Evolutionary conservation across 495 filamentous ascomycete species (phyloP), one percentile per base, ranked within the genome.

Genomic region (Penicillium steckii): DNA sequence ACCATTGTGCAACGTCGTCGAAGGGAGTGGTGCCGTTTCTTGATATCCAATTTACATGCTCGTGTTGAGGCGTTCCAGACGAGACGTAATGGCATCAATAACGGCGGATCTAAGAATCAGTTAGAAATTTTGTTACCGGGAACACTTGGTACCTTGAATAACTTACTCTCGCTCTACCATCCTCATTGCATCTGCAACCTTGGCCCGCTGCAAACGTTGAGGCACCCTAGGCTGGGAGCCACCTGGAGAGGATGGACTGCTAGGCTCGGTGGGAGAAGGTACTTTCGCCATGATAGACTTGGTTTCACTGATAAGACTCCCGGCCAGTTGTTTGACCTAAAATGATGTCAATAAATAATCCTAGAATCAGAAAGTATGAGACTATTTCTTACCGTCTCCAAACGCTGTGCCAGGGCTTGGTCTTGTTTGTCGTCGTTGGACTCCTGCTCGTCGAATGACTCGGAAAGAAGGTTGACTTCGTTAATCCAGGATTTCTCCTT

Each of bases 131-230:
- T n/a, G n/a, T n/a, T n/a, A n/a, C n/a, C n/a, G n/a, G n/a, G 40
- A 26, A 21, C n/a, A 22, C 32, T 46, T 13, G 1, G 46, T 9
- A 35, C 8, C 2, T 32, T 43, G 30, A 33, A 27, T 19, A 23
- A 72, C 77, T 49, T 43, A 78, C 76, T 91, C 87, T 66, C 87
- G 74, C 33, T 90, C 86, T 55, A 91, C 74, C 66, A 90, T 75
- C 48, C 70, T 71, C 76, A 86, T 87, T 9, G 89, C 82, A 67
- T 90, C 83, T 13, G 75, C 73, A 52, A 88, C 67, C 72, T 86
- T 89, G 22, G 79, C 81, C 50, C 80, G 83, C 53, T 88, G 79
- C 33, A 90, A 70, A 37, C 85, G 82, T 41, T 83, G 75, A 7
- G 88, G 86, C 38, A 91, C 83, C 71, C 77, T 69, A 13, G 72